Evolutionary conservation across 2,329 filamentous ascomycete species (phyloP).

Genomic region (Colletotrichum cereale): DNA sequence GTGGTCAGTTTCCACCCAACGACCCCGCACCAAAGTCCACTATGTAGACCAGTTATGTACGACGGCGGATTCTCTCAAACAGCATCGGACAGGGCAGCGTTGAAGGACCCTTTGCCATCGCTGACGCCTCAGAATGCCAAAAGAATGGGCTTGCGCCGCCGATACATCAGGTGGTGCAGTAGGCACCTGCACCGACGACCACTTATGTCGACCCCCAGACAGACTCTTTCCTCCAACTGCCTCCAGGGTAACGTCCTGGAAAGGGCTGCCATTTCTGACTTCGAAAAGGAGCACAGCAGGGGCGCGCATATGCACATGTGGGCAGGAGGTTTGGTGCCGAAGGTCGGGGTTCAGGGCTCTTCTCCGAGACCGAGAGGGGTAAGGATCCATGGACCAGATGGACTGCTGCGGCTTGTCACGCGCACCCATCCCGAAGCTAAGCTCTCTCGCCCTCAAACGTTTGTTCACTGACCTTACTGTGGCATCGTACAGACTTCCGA

Average conservation of each 20-base stretch:
- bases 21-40: slow-evolving; percentile 20
- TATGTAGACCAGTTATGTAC: background rate
- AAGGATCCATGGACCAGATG: slow-evolving; percentile 32
- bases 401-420: slow-evolving; percentile 36
- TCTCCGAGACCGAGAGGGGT: slow-evolving; percentile 38
- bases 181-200: background rate
- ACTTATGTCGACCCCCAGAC: background rate
- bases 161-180: background rate
- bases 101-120: background rate
- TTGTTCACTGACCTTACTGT: slow-evolving; percentile 37
- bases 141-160: background rate
- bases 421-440: slow-evolving; percentile 25
- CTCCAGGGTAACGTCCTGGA: background rate
- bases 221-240: background rate
- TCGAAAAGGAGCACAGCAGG: slow-evolving; percentile 2
- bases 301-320: slow-evolving; percentile 30
- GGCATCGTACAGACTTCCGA: slow-evolving; percentile 29
- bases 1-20: slow-evolving; percentile 8
- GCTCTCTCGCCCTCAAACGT: slow-evolving; percentile 14
- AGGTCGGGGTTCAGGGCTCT: slow-evolving; percentile 34
- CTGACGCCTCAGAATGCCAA: background rate
- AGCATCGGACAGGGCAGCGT: background rate
- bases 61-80: background rate
- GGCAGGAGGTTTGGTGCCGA: slow-evolving; percentile 30
- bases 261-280: slow-evolving; percentile 13